Evolutionary conservation across 306 rosid species (phyloP), one percentile per base, ranked within the genome.

Genomic region (Nissolia schottii): DNA sequence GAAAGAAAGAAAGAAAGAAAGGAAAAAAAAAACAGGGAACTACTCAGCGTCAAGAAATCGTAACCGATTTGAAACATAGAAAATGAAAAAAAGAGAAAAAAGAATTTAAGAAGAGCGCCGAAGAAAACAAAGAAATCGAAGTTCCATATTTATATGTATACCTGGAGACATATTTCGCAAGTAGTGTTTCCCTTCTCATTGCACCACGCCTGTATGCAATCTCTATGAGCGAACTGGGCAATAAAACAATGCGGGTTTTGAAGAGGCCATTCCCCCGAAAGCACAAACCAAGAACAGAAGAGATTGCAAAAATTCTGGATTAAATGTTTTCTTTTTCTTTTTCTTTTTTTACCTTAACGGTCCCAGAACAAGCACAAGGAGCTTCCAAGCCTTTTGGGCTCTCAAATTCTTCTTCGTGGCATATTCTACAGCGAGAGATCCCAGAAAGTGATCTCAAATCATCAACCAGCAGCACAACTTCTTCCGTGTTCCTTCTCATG

Each of bases 351-450:
- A 89, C 99, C 99, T 94, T 89, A 22, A 91, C 92, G 32, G 96
- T 94, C 18, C 97, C 99, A 7, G 99, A 91, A 81, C 99, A 94
- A 76, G 95, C 88, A 76, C 99, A 94, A 60, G 99, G 97, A 80
- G 97, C 83, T 82, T 94, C 99, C 70, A 94, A 81, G 77, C 74
- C 75, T 34, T 68, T 79, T 23, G 81, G 78, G 79, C 79, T 87
- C 67, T 87, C 97, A 60, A 82, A 82, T 70, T 89, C 94, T 46
- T 89, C 97, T 79, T 94, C 99, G 34, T 91, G 99, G 57, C 99
- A 94, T 71, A 94, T 94, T 75, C 99, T 87, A 67, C 99, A 94
- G 51, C 82, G 77, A 6, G 83, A 81, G 71, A 86, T 57, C 10
- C 71, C 80, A 59, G 73, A 86, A 16, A 75, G 20, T 34, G 68